Evolutionary conservation across 768 basidiomycete genomes (phyloP).

Genomic region (Lepiota venenata): DNA sequence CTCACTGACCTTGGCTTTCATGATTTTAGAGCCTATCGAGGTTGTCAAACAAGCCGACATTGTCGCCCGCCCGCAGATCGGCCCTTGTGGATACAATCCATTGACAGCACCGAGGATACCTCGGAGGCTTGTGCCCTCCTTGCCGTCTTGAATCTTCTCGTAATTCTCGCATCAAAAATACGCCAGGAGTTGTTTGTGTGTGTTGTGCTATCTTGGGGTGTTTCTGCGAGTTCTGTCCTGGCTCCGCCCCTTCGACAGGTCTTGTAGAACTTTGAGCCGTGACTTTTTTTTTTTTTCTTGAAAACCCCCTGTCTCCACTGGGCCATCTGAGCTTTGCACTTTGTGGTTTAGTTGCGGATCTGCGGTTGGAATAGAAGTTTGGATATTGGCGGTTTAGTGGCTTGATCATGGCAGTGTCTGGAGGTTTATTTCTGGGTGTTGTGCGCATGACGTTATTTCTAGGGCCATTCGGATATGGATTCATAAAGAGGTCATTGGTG

Average conservation of each 20-base stretch:
- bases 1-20: no score
- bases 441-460: no score
- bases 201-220: background rate
- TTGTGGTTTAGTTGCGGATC: background rate
- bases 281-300: no score
- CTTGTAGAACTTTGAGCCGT: no score
- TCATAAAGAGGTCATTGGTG: no score
- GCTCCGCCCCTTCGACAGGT: no score
- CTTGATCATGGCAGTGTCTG: background rate
- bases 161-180: no score
- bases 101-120: background rate
- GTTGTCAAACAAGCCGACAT: background rate
- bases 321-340: no score
- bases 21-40: background rate
- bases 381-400: background rate
- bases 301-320: no score
- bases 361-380: conserved; percentile 3
- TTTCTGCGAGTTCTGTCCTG: background rate
- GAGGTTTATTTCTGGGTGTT: no score
- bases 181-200: no score
- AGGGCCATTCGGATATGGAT: no score
- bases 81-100: background rate
- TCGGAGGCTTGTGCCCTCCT: background rate
- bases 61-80: background rate
- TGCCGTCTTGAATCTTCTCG: background rate